These are phyloP conservation scores for Botryotinia convoluta DNA, from an alignment of 2,329 filamentous ascomycete genomes.

Conservation along the genomic window DNA sequence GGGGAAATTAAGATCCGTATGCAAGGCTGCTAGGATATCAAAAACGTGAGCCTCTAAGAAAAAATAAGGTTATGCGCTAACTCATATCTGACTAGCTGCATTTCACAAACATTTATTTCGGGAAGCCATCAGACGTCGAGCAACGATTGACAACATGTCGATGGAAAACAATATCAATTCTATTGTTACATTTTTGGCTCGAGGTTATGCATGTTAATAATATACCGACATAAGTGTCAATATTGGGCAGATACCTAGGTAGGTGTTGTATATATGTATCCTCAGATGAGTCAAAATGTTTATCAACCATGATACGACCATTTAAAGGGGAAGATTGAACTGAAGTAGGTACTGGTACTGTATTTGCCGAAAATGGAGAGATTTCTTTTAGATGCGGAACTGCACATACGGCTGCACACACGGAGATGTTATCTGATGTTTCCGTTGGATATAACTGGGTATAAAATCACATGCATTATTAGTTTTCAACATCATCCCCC, in stretches of 20 bases:
- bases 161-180: background rate
- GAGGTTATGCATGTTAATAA: background rate
- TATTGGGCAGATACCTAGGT: background rate
- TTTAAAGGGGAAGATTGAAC: background rate
- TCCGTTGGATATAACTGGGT: conserved; percentile 6
- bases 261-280: background rate
- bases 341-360: background rate
- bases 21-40: conserved; percentile 16
- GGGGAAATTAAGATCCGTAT: conserved; percentile 17
- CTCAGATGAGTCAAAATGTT: background rate
- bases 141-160: conserved; percentile 8
- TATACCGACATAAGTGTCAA: background rate
- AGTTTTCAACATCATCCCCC: background rate
- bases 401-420: background rate
- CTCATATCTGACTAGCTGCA: conserved; percentile 14
- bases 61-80: conserved; percentile 20
- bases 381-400: conserved; percentile 1
- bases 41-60: conserved; percentile 8
- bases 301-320: background rate
- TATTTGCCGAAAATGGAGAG: background rate
- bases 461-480: conserved; percentile 4
- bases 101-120: conserved; percentile 15
- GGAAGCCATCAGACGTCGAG: conserved; percentile 17
- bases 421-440: conserved; percentile 4
- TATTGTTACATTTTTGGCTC: background rate